Base-by-base conservation (phyloP, 176 grass and related monocot genomes). In the Musa schizocarpa region DNA sequence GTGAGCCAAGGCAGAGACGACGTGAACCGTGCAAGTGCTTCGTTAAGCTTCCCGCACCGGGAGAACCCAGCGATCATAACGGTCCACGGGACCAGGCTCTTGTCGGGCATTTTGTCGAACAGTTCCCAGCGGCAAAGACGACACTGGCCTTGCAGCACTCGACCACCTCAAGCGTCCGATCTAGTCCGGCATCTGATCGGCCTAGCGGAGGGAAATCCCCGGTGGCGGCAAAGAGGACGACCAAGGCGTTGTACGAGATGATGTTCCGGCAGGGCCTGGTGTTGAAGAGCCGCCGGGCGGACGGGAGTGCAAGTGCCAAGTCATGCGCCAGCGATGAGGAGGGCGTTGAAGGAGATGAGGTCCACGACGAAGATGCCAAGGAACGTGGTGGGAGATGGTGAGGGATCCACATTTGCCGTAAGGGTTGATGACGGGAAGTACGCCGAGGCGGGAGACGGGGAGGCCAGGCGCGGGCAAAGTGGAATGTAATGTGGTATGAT, bases 161-260 rank as follows among this genome's bases (percentile, higher is more conserved):
- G 1, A 81, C 57, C 9, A 91, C 83, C 77, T 88, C 21, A 52
- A 81, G 83, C 1, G 65, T 78, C 89, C 83, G 88, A 7, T 81
- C 26, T 74, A 77, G 2, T 78, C 57, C 51, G 89, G 83, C 80
- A 91, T 91, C 77, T 79, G 73, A 56, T 88, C 83, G 11, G 55
- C 56, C 74, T 69, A 58, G 74, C 85, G 14, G 85, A 68, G 10
- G 26, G 65, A 92, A 51, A 34, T 92, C 80, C 3, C 78, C 74
- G 24, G 77, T 80, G 63, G 68, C 85, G 77, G 85, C 83, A 14
- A 88, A 85, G 1, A 69, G 83, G 11, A 92, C 85, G 25, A 79
- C 83, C 89, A 88, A 84, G n/a, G 86, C 86, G 63, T 92, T 84
- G 83, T 86, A 86, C 9, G 86, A 88, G 53, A 88, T 81, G 52